Evolutionary conservation across 1,139 yeast species (phyloP).

Genomic region (Suhomyces choctaworum): DNA sequence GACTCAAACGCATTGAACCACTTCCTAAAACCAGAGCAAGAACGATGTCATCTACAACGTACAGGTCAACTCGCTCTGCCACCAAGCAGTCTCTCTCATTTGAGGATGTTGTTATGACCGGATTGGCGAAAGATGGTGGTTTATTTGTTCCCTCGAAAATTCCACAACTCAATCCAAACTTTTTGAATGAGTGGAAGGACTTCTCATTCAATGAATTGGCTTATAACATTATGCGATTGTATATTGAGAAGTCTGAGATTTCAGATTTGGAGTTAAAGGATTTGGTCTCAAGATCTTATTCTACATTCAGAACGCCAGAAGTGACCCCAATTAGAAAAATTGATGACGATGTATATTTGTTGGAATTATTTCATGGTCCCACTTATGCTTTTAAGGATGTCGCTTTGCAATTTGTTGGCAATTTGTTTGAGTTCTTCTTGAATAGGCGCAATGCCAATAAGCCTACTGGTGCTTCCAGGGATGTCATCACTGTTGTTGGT

Average conservation of each 20-base stretch:
- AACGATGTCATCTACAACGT: slow-evolving; percentile 49
- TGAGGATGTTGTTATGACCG: slow-evolving; percentile 91
- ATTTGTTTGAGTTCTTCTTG: slow-evolving; percentile 88
- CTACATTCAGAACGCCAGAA: slow-evolving; percentile 82
- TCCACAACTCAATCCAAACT: slow-evolving; percentile 64
- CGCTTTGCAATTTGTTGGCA: slow-evolving; percentile 96
- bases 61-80: slow-evolving; percentile 85
- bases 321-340: slow-evolving; percentile 80
- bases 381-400: slow-evolving; percentile 99
- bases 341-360: slow-evolving; percentile 60
- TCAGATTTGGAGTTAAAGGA: slow-evolving; percentile 63
- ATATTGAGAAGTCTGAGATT: slow-evolving; percentile 69
- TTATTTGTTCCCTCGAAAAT: slow-evolving; percentile 83
- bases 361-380: slow-evolving; percentile 98
- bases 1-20: slow-evolving; percentile 5
- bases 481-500: slow-evolving; percentile 91
- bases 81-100: slow-evolving; percentile 60
- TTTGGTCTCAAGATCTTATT: slow-evolving; percentile 70
- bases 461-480: slow-evolving; percentile 59
- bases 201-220: slow-evolving; percentile 84
- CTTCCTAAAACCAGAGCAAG: too few relatives aligned
- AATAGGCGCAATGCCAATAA: slow-evolving; percentile 71
- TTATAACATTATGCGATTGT: slow-evolving; percentile 77
- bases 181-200: slow-evolving; percentile 67
- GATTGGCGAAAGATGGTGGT: slow-evolving; percentile 96